A percentile compares a stretch with the other conserved stretches of the same genome.
Evolutionary conservation across 1,139 yeast species (phyloP).

Genomic region (Petasospora fabianii): DNA sequence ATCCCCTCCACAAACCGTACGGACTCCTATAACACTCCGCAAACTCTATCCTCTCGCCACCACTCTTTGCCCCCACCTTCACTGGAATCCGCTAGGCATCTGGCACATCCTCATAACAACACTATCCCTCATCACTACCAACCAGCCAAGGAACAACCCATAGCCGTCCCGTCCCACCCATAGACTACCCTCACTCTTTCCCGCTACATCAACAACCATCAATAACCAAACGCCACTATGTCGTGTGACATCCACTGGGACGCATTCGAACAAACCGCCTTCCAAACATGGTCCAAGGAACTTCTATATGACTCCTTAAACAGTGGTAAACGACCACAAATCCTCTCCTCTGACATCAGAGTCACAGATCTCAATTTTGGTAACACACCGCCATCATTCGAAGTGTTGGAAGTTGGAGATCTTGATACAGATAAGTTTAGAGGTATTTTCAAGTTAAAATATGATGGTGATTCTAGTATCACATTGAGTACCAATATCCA

Average conservation of each 20-base stretch:
- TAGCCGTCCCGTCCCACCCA: neutral
- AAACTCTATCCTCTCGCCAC: too few relatives aligned
- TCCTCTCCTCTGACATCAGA: conserved; percentile 67
- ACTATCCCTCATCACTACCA: too few relatives aligned
- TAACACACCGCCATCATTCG: conserved; percentile 70
- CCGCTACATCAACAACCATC: too few relatives aligned
- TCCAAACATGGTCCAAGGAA: conserved; percentile 63
- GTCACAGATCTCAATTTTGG: conserved; percentile 80
- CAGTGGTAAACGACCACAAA: conserved; percentile 69
- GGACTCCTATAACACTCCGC: too few relatives aligned
- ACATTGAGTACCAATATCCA: conserved; percentile 80
- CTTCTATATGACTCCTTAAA: conserved; percentile 75
- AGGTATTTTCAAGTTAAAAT: conserved; percentile 80
- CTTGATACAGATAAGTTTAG: conserved; percentile 75
- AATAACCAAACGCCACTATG: conserved; percentile 32
- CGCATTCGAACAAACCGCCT: conserved; percentile 65
- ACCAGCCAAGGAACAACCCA: too few relatives aligned
- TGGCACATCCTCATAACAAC: too few relatives aligned
- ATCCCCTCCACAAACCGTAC: too few relatives aligned
- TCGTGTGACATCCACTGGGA: conserved; percentile 81
- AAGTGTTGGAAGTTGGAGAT: conserved; percentile 83
- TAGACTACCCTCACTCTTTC: neutral
- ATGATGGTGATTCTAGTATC: conserved; percentile 76
- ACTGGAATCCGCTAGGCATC: too few relatives aligned
- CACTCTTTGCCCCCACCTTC: too few relatives aligned